phyloP scores from a whole-genome alignment of 1,284 basidiomycete species.

The Violaceomyces palustris region DNA sequence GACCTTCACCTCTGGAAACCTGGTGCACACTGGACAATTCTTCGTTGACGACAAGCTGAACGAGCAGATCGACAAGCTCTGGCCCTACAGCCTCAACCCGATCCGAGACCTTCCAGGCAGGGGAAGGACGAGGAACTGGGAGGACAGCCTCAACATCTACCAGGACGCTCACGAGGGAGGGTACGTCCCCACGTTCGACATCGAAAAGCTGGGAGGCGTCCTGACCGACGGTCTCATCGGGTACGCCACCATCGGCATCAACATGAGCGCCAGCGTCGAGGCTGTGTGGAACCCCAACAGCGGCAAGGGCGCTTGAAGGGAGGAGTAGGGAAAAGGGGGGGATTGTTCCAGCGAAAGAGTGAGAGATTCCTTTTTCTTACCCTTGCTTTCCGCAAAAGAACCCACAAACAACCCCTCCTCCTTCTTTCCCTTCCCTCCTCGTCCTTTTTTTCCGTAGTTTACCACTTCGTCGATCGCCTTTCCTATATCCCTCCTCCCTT shows the following conservation, averaged over 20 bases:
- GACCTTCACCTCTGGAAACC: conserved; percentile 55
- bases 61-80: conserved; percentile 53
- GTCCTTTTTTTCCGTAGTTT: too few species aligned
- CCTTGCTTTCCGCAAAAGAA: too few species aligned
- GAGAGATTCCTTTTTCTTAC: too few species aligned
- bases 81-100: conserved; percentile 54
- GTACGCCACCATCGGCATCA: conserved; percentile 54
- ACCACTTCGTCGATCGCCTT: too few species aligned
- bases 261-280: conserved; percentile 36
- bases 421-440: too few species aligned
- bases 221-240: conserved; percentile 55
- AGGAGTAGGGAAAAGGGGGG: too few species aligned
- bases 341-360: too few species aligned
- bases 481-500: too few species aligned
- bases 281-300: conserved; percentile 31
- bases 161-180: conserved; percentile 53
- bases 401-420: too few species aligned
- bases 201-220: conserved; percentile 55
- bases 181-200: conserved; percentile 54
- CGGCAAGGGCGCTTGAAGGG: conserved; percentile 24
- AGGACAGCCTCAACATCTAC: conserved; percentile 55
- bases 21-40: conserved; percentile 61
- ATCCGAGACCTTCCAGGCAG: conserved; percentile 47
- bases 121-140: conserved; percentile 56
- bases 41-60: conserved; percentile 65